Evolutionary conservation across 768 basidiomycete species (phyloP), one percentile per base, ranked within the genome.

Genomic region (Sarcomyxa edulis): DNA sequence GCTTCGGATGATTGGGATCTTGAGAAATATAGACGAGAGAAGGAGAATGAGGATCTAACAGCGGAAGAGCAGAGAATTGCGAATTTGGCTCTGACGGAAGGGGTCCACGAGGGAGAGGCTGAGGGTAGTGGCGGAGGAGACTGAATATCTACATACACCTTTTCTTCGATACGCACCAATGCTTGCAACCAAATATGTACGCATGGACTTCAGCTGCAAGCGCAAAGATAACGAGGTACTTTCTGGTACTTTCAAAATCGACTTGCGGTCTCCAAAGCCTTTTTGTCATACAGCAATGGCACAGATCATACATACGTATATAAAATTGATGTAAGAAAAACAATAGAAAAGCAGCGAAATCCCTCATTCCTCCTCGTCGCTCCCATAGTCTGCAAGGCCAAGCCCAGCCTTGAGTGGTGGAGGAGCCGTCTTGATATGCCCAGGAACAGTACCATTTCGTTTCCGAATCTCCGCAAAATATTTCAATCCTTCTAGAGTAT

Each of bases 381-480:
- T 91, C 12, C 85, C 89, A 55, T 92, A 92, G 39, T 74, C 84
- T 11, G 60, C 82, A 18, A 92, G 65, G 5, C 74, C 83, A 11
- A 88, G 59, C 2, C 78, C 78, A 24, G 66, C 55, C 5, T 62
- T 54, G 9, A 65, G 54, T 36, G 61, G 52, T 2, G 62, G 52
- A 2, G 60, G 49, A 21, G 61, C 49, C 28, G 53, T 52, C 35
- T 55, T 56, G 8, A 52, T 48, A 40, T 53, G 46, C 6, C 47
- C 40, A 1, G 60, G 50, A 3, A 54, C 51, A 23, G 46, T 52
- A 19, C 73, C 81, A 46, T 80, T 81, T 46, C 78, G 68, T 63
- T 81, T 78, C 45, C 84, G 76, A 47, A 98, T 81, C 59, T 92
- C 84, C 6, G 93, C 82, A 54, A 96, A 92, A 53, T 90, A 94